Percentiles rank a stretch among this genome's conserved stretches.
phyloP scores from a whole-genome alignment of 768 basidiomycete genomes.

The Phylloporus sp. region DNA sequence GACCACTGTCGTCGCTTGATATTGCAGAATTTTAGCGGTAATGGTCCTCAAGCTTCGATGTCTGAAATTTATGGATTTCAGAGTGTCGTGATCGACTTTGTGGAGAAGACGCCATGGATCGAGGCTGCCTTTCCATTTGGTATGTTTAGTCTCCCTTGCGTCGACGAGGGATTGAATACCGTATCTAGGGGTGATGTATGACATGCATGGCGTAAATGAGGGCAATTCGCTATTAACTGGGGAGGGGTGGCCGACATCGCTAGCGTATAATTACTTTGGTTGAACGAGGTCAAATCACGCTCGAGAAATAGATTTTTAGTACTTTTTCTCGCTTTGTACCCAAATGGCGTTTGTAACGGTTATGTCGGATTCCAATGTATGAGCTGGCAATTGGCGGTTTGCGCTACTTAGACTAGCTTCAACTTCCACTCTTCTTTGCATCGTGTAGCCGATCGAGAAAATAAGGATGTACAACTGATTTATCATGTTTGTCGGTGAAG shows the following conservation, averaged over 20 bases:
- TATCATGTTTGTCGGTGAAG: no score
- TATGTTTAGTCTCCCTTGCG: constrained; percentile 29
- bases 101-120: constrained; percentile 41
- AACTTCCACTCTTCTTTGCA: no score
- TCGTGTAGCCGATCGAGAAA: no score
- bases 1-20: background rate
- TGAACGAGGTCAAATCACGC: constrained; percentile 2
- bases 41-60: constrained; percentile 36
- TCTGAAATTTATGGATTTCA: constrained; percentile 50
- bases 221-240: constrained; percentile 49
- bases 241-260: constrained; percentile 46
- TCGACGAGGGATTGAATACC: background rate
- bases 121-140: constrained; percentile 58
- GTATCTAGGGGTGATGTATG: constrained; percentile 47
- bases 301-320: background rate
- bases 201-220: constrained; percentile 54
- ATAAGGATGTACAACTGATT: no score
- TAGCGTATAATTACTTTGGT: constrained; percentile 53
- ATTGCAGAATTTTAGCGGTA: constrained; percentile 50
- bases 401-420: no score
- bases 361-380: background rate
- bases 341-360: background rate
- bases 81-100: constrained; percentile 37
- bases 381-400: no score
- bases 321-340: constrained; percentile 1